Conservation (phyloP, 805 yeast species). For the Komagataella mondaviorum region DNA sequence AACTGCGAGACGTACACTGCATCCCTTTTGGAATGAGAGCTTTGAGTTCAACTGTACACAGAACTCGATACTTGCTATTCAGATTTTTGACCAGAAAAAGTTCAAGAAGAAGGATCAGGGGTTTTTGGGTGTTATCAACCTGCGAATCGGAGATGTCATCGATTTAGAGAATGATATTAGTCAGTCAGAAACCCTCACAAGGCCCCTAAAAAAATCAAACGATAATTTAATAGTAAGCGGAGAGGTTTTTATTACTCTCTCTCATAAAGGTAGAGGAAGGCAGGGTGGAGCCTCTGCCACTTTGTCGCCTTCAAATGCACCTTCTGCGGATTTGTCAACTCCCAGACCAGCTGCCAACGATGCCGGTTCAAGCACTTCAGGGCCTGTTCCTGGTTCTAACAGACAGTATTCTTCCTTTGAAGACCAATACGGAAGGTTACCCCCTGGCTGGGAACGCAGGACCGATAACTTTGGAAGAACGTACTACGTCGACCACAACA, state of each 20-base stretch:
- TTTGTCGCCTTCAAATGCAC: conserved; percentile 8
- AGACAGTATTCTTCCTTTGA: conserved; percentile 88
- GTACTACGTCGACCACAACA: conserved; percentile 94
- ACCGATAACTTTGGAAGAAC: conserved; percentile 97
- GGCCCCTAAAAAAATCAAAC: conserved; percentile 84
- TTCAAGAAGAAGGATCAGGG: conserved; percentile 98
- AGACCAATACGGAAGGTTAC: conserved; percentile 92
- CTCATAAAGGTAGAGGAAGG: conserved; percentile 23
- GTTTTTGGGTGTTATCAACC: conserved; percentile 88
- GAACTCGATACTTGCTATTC: conserved; percentile 78
- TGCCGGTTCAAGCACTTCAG: neutral
- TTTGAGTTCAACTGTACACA: conserved; percentile 70
- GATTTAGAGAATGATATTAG: conserved; percentile 33
- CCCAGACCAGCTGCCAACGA: conserved; percentile 5
- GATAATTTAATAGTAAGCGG: conserved; percentile 92
- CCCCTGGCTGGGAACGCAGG: conserved; percentile 98
- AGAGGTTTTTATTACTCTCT: conserved; percentile 65
- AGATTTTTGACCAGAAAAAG: conserved; percentile 93
- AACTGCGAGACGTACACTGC: conserved; percentile 84
- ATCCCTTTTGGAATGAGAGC: conserved; percentile 96
- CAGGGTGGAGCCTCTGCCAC: conserved; percentile 9
- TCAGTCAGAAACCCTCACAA: conserved; percentile 78
- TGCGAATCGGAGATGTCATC: conserved; percentile 79
- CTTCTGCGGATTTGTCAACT: conserved; percentile 9
- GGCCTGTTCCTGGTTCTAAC: conserved; percentile 9